A percentile compares a stretch with the other conserved stretches of the same genome.
phyloP scores from a whole-genome alignment of 2,329 filamentous ascomycete species.

The Neocatenulostroma microsporum region DNA sequence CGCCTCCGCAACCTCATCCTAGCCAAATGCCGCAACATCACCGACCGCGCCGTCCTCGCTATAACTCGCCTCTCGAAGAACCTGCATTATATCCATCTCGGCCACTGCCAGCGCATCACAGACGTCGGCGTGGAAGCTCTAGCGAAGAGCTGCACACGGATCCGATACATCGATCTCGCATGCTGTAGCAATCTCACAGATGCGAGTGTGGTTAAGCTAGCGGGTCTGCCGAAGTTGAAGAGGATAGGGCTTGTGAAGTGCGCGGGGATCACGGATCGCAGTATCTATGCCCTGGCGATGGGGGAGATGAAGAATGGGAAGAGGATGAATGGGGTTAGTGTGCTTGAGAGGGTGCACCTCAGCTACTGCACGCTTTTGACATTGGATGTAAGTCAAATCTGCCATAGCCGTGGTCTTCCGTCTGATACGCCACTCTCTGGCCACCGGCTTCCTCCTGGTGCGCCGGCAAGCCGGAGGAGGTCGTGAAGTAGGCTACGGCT shows the following conservation, averaged over 20 bases:
- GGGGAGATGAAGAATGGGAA: constrained; percentile 36
- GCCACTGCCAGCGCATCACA: constrained; percentile 86
- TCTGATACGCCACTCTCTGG: too few species aligned
- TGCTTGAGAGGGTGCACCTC: constrained; percentile 84
- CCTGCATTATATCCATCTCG: constrained; percentile 90
- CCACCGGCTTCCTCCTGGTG: too few species aligned
- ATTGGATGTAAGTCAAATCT: constrained; percentile 62
- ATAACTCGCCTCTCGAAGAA: constrained; percentile 92
- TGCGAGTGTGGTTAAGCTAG: constrained; percentile 72
- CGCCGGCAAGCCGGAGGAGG: too few species aligned
- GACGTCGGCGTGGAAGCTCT: constrained; percentile 79
- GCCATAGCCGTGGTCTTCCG: too few species aligned
- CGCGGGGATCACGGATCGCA: constrained; percentile 77
- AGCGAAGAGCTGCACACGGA: constrained; percentile 80
- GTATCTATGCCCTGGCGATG: constrained; percentile 70
- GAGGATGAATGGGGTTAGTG: constrained; percentile 49
- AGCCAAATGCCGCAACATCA: constrained; percentile 89
- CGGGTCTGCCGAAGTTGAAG: constrained; percentile 83
- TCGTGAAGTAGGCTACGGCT: too few species aligned
- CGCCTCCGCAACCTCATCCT: constrained; percentile 86
- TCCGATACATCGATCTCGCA: constrained; percentile 95
- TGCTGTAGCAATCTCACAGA: constrained; percentile 89
- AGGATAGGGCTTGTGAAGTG: constrained; percentile 95
- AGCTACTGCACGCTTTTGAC: constrained; percentile 88
- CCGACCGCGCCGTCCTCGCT: constrained; percentile 75